Conservation (phyloP, 2,329 filamentous ascomycete genomes). For the Aspergillus candidus region DNA sequence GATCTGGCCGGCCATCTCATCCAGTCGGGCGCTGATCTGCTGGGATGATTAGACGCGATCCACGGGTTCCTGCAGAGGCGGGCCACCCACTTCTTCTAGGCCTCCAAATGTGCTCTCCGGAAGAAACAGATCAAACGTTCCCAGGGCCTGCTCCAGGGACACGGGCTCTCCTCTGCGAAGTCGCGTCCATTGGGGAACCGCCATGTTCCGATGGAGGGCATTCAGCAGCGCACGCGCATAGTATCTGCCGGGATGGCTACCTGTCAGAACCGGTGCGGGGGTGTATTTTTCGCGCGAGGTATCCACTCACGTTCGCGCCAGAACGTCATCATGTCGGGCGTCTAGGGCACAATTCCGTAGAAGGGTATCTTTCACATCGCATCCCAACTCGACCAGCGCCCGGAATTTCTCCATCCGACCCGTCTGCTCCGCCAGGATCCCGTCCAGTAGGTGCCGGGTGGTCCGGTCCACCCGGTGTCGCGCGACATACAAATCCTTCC, state of each 20-base stretch:
- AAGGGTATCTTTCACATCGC: constrained; percentile 83
- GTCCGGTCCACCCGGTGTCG: constrained; percentile 50
- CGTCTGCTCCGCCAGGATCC: constrained; percentile 64
- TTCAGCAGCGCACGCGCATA: constrained; percentile 69
- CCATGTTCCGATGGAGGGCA: constrained; percentile 73
- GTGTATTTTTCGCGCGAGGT: too few species aligned
- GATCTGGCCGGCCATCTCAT: constrained; percentile 57
- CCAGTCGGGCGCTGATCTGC: constrained; percentile 59
- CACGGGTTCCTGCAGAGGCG: background rate
- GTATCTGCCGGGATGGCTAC: constrained; percentile 48
- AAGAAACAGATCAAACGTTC: constrained; percentile 85
- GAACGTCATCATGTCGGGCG: constrained; percentile 61
- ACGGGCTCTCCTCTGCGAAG: constrained; percentile 48
- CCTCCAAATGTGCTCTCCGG: constrained; percentile 67
- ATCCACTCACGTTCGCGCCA: constrained; percentile 58
- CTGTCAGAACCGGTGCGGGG: background rate
- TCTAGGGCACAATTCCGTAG: constrained; percentile 57
- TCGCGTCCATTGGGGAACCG: constrained; percentile 69
- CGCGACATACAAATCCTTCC: constrained; percentile 63
- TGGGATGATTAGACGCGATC: constrained; percentile 10
- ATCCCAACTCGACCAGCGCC: constrained; percentile 65
- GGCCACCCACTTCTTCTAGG: constrained; percentile 57
- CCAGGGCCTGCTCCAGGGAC: constrained; percentile 66
- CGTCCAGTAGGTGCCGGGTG: constrained; percentile 55
- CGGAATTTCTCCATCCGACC: constrained; percentile 64